Evolutionary conservation across 192 early-diverging fungal genomes (phyloP).

Genomic region (Linnemannia elongata): DNA sequence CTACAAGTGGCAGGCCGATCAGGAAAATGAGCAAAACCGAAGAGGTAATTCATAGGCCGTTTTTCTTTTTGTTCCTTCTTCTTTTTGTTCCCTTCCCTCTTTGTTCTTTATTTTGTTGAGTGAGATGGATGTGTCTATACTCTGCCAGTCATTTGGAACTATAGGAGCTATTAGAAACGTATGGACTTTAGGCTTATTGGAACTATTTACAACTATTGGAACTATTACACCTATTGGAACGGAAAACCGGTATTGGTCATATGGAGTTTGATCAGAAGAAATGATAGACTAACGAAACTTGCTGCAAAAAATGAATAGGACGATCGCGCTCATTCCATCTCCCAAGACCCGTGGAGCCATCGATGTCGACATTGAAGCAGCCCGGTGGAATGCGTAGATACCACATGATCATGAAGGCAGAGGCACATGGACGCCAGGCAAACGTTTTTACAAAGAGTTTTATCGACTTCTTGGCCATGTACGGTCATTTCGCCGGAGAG

Average conservation of each 20-base stretch:
- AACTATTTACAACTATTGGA: too few relatives aligned
- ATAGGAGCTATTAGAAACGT: too few relatives aligned
- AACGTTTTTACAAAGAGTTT: slow-evolving; percentile 91
- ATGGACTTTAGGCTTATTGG: too few relatives aligned
- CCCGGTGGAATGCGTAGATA: slow-evolving; percentile 94
- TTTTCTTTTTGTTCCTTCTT: not conserved
- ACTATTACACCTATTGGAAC: too few relatives aligned
- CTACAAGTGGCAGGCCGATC: slow-evolving; percentile 88
- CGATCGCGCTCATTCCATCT: slow-evolving; percentile 71
- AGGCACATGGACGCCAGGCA: slow-evolving; percentile 72
- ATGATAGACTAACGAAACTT: not conserved
- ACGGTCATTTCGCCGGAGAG: slow-evolving; percentile 95
- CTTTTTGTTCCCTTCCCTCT: not conserved
- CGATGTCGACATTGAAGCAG: slow-evolving; percentile 71
- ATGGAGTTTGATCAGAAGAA: too few relatives aligned
- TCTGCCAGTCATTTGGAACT: too few relatives aligned
- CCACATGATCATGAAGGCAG: slow-evolving; percentile 82
- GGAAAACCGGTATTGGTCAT: too few relatives aligned
- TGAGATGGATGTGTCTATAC: not conserved
- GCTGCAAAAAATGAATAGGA: slow-evolving; percentile 18
- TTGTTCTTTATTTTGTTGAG: not conserved
- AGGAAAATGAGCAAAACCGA: slow-evolving; percentile 66
- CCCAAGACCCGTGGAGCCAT: slow-evolving; percentile 65
- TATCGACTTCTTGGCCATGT: slow-evolving; percentile 93
- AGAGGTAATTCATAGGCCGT: slow-evolving; percentile 35